Conservation (phyloP, 1,284 basidiomycete genomes). For the Stereum hirsutum region DNA sequence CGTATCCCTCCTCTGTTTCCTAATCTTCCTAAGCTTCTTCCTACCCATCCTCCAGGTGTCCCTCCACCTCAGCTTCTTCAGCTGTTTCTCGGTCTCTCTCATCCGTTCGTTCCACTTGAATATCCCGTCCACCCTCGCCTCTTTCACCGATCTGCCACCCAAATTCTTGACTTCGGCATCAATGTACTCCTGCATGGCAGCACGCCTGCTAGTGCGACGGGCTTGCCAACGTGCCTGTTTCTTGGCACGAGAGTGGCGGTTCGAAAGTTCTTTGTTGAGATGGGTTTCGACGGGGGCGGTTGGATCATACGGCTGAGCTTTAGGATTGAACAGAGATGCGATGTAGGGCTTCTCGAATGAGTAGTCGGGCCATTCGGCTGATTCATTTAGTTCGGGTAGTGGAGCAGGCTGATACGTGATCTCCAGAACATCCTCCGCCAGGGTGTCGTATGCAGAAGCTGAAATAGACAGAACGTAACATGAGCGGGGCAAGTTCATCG, state of each 20-base stretch:
- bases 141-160: constrained; percentile 43
- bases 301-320: constrained; percentile 31
- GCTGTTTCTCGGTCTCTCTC: constrained; percentile 45
- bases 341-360: constrained; percentile 52
- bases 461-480: constrained; percentile 1
- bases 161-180: constrained; percentile 44
- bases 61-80: constrained; percentile 38
- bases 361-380: constrained; percentile 29
- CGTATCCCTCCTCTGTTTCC: constrained; percentile 51
- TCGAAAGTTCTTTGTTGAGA: constrained; percentile 59
- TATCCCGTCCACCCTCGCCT: constrained; percentile 60
- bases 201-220: constrained; percentile 34
- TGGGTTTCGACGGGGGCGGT: constrained; percentile 56
- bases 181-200: constrained; percentile 43
- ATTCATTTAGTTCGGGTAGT: constrained; percentile 28
- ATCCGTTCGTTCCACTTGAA: constrained; percentile 62
- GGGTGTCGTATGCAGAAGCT: constrained; percentile 42
- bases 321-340: constrained; percentile 41
- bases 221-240: constrained; percentile 68
- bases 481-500: not conserved
- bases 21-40: constrained; percentile 41
- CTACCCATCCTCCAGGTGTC: constrained; percentile 20
- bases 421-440: constrained; percentile 42
- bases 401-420: constrained; percentile 60
- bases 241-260: constrained; percentile 73